phyloP scores from a whole-genome alignment of 2,329 filamentous ascomycete species.

The Dryadomyces quercus-mongolicae region DNA sequence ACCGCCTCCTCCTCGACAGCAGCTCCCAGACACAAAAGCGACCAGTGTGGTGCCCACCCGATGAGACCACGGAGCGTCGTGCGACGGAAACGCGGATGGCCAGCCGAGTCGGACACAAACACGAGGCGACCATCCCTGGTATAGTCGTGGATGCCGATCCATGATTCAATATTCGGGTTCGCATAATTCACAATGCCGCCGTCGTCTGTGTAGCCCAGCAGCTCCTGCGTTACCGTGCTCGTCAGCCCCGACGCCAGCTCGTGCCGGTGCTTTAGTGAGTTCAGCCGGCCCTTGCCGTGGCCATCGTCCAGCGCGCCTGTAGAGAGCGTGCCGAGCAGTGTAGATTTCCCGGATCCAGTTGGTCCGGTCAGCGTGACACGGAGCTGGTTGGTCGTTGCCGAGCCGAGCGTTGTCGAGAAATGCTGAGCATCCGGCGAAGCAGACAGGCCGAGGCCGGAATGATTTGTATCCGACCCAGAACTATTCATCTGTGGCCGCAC shows the following conservation, averaged over 20 bases:
- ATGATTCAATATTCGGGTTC: slow-evolving; percentile 75
- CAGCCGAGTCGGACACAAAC: slow-evolving; percentile 84
- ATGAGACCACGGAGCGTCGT: slow-evolving; percentile 84
- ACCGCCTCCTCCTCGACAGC: slow-evolving; percentile 59
- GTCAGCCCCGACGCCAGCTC: slow-evolving; percentile 87
- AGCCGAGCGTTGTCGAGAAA: slow-evolving; percentile 3
- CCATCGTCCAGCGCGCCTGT: slow-evolving; percentile 87
- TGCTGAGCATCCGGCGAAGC: slow-evolving; percentile 10
- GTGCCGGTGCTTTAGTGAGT: slow-evolving; percentile 82
- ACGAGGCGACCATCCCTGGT: slow-evolving; percentile 65
- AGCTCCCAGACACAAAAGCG: slow-evolving; percentile 58
- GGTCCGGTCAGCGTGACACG: slow-evolving; percentile 80
- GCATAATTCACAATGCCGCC: slow-evolving; percentile 66
- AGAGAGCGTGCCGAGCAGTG: slow-evolving; percentile 74
- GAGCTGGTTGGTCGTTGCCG: slow-evolving; percentile 52
- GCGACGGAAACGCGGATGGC: slow-evolving; percentile 76
- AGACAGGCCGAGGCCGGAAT: background rate
- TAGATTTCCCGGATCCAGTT: slow-evolving; percentile 87
- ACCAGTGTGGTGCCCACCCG: slow-evolving; percentile 94
- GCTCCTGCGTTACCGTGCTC: slow-evolving; percentile 86
- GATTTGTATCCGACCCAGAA: slow-evolving; percentile 7
- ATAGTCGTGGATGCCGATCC: slow-evolving; percentile 84
- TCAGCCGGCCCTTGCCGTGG: slow-evolving; percentile 76
- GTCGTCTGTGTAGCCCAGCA: slow-evolving; percentile 65
- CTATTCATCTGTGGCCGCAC: slow-evolving; percentile 58